These are phyloP conservation scores for Brachypodium distachyon DNA, from an alignment of 202 grass and related monocot species.

Conservation along the genomic window DNA sequence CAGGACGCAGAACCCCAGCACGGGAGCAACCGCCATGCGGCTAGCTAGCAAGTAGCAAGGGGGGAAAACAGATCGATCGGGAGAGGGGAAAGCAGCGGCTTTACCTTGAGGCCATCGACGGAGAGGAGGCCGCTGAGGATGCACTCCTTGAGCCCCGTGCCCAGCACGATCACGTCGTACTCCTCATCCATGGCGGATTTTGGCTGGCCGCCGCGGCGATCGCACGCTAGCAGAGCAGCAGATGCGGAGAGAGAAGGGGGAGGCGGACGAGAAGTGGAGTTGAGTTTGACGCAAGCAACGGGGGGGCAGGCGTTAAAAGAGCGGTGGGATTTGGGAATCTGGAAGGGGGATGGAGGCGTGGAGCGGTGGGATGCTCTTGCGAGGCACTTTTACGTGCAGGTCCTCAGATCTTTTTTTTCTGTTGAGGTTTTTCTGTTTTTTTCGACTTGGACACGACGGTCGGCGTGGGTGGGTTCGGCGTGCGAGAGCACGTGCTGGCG, in stretches of 20 bases:
- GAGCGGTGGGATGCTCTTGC: not conserved
- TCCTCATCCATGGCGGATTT: slow-evolving; percentile 67
- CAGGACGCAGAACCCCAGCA: not conserved
- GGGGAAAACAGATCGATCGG: not conserved
- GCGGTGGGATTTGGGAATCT: not conserved
- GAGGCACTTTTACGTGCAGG: not conserved
- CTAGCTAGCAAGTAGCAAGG: too few species aligned
- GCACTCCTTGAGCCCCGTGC: slow-evolving; percentile 95
- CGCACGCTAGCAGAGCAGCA: not conserved
- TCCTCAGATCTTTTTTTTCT: not conserved
- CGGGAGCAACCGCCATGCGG: not conserved
- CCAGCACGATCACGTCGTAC: slow-evolving; percentile 94
- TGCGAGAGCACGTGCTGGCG: not conserved
- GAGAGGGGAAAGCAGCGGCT: too few species aligned
- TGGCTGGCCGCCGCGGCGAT: not conserved
- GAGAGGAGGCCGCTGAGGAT: slow-evolving; percentile 99
- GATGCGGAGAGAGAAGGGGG: not conserved
- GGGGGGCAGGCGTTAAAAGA: not conserved
- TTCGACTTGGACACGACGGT: not conserved
- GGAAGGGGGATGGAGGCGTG: not conserved
- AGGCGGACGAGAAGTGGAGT: not conserved
- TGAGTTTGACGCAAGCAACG: slow-evolving; percentile 10
- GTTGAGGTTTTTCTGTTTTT: not conserved
- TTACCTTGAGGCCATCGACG: slow-evolving; percentile 41
- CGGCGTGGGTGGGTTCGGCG: not conserved